These are phyloP conservation scores for Metroxylon sagu DNA, from an alignment of 176 grass and related monocot species.

Conservation along the genomic window DNA sequence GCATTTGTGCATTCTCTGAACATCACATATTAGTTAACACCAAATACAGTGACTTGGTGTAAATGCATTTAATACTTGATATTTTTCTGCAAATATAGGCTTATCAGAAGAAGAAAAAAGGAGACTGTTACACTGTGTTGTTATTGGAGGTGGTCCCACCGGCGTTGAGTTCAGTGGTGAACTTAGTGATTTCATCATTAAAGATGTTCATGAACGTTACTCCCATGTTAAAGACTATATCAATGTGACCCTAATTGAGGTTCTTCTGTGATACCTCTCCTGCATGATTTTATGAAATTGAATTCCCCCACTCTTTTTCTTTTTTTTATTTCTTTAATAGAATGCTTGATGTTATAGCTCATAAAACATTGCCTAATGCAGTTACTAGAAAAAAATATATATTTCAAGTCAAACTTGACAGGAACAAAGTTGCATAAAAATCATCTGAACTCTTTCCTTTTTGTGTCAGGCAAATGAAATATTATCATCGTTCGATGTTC, in stretches of 20 bases:
- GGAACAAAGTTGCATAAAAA: no score
- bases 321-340: no score
- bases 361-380: no score
- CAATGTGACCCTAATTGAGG: constrained; percentile 91
- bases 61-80: constrained; percentile 5
- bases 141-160: constrained; percentile 96
- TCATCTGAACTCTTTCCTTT: neutral
- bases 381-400: no score
- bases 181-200: constrained; percentile 92
- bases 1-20: no score
- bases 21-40: no score
- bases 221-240: constrained; percentile 95
- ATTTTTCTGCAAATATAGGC: constrained; percentile 36
- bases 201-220: constrained; percentile 87
- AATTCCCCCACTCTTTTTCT: no score
- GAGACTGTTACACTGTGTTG: constrained; percentile 86
- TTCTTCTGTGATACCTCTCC: constrained; percentile 16
- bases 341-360: no score
- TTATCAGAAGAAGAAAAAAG: constrained; percentile 67
- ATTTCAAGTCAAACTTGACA: no score
- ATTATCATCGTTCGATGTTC: constrained; percentile 88
- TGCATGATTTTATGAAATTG: no score
- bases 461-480: constrained; percentile 88
- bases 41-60: no score
- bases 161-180: constrained; percentile 99